Conservation (phyloP, 225 moss, liverwort and hornwort genomes). For the Anthoceros angustus region DNA sequence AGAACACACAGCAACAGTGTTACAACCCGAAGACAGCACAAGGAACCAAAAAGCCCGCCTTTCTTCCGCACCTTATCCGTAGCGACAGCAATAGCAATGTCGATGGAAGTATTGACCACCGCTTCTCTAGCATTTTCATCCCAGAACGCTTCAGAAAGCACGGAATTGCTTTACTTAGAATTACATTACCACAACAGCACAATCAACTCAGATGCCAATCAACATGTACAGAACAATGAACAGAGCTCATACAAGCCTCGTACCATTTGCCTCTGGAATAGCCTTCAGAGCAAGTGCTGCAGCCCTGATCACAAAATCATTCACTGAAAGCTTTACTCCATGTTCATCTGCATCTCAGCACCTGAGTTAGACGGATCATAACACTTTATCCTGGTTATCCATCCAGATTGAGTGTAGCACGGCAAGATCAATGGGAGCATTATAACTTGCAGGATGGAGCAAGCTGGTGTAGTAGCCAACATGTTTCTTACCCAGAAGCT, state of each 20-base stretch:
- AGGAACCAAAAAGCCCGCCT: not conserved
- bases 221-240: not conserved
- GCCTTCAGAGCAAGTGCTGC: conserved; percentile 82
- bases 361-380: not conserved
- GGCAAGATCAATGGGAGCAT: no score
- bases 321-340: conserved; percentile 76
- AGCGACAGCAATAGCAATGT: conserved; percentile 84
- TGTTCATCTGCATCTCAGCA: conserved; percentile 52
- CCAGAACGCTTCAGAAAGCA: conserved; percentile 60
- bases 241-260: not conserved
- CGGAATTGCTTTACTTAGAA: not conserved
- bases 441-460: no score
- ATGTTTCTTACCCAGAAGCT: conserved; percentile 45
- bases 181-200: not conserved
- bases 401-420: no score
- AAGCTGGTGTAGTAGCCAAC: not conserved
- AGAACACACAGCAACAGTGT: not conserved
- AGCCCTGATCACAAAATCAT: conserved; percentile 92
- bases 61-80: conserved; percentile 54
- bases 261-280: conserved; percentile 97
- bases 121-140: conserved; percentile 56
- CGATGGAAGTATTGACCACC: conserved; percentile 41
- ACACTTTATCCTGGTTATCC: not conserved
- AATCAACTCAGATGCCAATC: conserved; percentile 5
- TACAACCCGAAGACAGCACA: not conserved